Percentiles rank a stretch among this genome's conserved stretches.
These are phyloP conservation scores for Leptographium lundbergii DNA, from an alignment of 2,329 filamentous ascomycete genomes.

Conservation along the genomic window DNA sequence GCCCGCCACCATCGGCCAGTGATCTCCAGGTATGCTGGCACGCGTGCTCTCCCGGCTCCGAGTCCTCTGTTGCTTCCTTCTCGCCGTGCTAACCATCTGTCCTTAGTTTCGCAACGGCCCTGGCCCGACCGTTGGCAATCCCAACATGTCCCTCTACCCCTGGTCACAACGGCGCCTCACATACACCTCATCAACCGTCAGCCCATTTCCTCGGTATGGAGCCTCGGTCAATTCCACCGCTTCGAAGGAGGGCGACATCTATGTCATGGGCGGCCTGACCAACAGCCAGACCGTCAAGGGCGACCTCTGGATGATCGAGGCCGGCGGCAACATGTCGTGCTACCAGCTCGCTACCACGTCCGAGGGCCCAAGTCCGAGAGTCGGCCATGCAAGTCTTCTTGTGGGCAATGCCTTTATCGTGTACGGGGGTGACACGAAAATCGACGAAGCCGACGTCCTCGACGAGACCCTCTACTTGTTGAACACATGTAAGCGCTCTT, in stretches of 20 bases:
- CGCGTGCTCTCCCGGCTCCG: not conserved
- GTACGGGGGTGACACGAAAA: slow-evolving; percentile 95
- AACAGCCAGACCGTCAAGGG: slow-evolving; percentile 93
- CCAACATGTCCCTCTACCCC: slow-evolving; percentile 77
- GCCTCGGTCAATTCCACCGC: slow-evolving; percentile 86
- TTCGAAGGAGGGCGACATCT: slow-evolving; percentile 94
- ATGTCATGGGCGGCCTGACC: slow-evolving; percentile 93
- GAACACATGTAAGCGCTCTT: slow-evolving; percentile 65
- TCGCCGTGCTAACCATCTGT: not conserved
- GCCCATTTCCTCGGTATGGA: slow-evolving; percentile 92
- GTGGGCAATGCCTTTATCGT: slow-evolving; percentile 99
- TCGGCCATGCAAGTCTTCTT: slow-evolving; percentile 84
- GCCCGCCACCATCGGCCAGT: slow-evolving; percentile 15
- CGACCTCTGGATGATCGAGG: slow-evolving; percentile 95
- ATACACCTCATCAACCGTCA: slow-evolving; percentile 69
- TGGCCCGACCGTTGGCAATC: slow-evolving; percentile 34
- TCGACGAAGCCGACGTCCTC: slow-evolving; percentile 79
- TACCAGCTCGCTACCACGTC: slow-evolving; percentile 85
- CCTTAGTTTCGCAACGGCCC: slow-evolving; percentile 43
- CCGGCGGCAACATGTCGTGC: slow-evolving; percentile 74
- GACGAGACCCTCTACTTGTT: slow-evolving; percentile 94
- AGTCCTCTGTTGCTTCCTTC: not conserved
- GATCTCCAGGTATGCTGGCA: slow-evolving; percentile 8
- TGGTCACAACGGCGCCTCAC: slow-evolving; percentile 88
- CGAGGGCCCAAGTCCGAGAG: slow-evolving; percentile 87